Evolutionary conservation across 2,329 filamentous ascomycete genomes (phyloP), one percentile per base, ranked within the genome.

Genomic region (Chrysoporthe austroafricana): DNA sequence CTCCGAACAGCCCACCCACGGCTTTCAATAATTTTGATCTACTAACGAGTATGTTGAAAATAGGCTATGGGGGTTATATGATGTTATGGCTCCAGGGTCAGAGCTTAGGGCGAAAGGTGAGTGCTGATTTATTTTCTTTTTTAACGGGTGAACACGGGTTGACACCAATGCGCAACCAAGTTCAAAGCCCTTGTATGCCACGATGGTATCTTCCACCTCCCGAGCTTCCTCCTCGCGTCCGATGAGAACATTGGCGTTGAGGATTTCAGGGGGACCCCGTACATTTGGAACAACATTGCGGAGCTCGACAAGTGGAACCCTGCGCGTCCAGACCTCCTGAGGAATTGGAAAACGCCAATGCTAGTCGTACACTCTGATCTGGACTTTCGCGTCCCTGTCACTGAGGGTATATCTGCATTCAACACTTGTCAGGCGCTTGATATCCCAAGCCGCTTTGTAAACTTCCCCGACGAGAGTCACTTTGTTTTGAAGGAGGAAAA

Each of bases 381-480:
- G 57, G 91, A 94, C 74, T 92, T 90, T 72, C 83, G 90, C 5
- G 77, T 72, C 62, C 75, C 77, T 5, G 68, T 80, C 7, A 78
- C 77, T 0, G 77, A 81, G 75, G 91, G 91, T 0, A 77, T 94
- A 34, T 85, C 89, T 0, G 86, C 88, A 0, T 94, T 93, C 77
- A 91, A 92, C 70, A 86, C 89, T 0, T 79, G 94, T 42, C 90
- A 93, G 78, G 84, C 85, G n/a, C 82, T 85, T 65, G 88, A 89
- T 0, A 84, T 93, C 3, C 86, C 89, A 44, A 91, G 88, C 70
- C 85, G 88, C 68, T 89, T 93, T 69, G 73, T 94, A 74, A 89
- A 85, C 0, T 94, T 94, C 73, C 87, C 90, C 0, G 90, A 92
- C 75, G 91, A 93, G 78, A 88, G 89, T 61, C 90, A 91, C 73